A percentile compares a stretch with the other conserved stretches of the same genome.
These are phyloP conservation scores for Trametes gibbosa DNA, from an alignment of 768 basidiomycete genomes.

Conservation along the genomic window DNA sequence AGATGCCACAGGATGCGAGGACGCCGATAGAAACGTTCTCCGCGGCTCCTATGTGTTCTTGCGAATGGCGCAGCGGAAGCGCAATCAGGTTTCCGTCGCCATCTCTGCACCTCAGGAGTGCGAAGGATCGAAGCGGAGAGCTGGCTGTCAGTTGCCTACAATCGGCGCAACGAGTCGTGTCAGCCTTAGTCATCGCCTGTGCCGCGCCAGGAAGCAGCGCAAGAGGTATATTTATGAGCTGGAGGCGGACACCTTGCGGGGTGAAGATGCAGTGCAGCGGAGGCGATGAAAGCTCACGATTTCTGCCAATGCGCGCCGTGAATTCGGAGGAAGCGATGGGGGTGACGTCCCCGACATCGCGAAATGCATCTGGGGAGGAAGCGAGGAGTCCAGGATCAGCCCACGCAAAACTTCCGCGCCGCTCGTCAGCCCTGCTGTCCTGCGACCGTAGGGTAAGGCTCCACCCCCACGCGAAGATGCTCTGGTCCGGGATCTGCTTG, in stretches of 20 bases:
- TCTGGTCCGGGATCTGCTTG: conserved; percentile 4
- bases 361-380: background rate
- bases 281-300: background rate
- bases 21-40: too few species aligned
- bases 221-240: background rate
- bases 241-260: background rate
- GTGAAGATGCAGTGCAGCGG: background rate
- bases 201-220: too few species aligned
- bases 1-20: too few species aligned
- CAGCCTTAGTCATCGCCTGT: too few species aligned
- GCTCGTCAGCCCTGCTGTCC: background rate
- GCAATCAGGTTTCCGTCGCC: too few species aligned
- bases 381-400: background rate
- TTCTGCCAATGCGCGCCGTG: background rate
- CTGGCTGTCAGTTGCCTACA: too few species aligned
- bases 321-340: background rate
- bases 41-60: too few species aligned
- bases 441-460: background rate
- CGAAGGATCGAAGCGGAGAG: too few species aligned
- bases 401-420: background rate
- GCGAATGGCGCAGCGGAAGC: too few species aligned
- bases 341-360: background rate
- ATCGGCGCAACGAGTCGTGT: too few species aligned
- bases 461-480: conserved; percentile 6
- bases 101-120: too few species aligned